Conservation (phyloP, 805 yeast genomes). For the Metschnikowia proteae region DNA sequence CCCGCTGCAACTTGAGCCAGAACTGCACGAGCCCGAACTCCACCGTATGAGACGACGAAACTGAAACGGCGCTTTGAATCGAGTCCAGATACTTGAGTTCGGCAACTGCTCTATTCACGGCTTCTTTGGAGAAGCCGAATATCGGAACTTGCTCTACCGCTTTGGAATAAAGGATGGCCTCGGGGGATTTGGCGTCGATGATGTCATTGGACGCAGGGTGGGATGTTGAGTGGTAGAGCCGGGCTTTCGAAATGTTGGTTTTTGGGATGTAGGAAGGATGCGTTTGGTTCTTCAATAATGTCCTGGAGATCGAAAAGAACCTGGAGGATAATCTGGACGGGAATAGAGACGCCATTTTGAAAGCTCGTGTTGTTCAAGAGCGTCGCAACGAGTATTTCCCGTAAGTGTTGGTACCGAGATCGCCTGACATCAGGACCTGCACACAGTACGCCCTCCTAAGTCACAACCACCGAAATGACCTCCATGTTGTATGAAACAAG, state of each 20-base stretch:
- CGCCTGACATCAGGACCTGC: not conserved
- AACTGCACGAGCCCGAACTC: conserved; percentile 56
- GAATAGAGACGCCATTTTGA: not conserved
- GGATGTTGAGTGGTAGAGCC: conserved; percentile 33
- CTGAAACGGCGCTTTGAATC: conserved; percentile 39
- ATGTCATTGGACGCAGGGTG: conserved; percentile 36
- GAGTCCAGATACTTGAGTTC: conserved; percentile 51
- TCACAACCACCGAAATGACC: no score
- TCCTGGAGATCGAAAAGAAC: not conserved
- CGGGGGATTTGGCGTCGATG: conserved; percentile 31
- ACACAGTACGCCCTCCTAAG: not conserved
- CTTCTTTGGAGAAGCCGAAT: conserved; percentile 47
- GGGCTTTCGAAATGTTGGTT: not conserved
- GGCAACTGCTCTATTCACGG: conserved; percentile 49
- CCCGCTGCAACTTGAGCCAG: conserved; percentile 44
- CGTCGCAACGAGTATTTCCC: not conserved
- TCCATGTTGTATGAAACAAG: no score
- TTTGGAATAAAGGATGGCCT: conserved; percentile 38
- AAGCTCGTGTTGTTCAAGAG: not conserved
- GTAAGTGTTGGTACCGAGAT: not conserved
- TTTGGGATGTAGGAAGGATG: not conserved
- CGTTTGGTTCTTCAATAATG: not conserved
- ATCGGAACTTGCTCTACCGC: conserved; percentile 45
- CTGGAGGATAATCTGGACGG: not conserved
- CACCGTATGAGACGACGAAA: conserved; percentile 20